Percentiles rank a stretch among this genome's conserved stretches.
phyloP scores from a whole-genome alignment of 345 rosid genomes.

The Eucalyptus cloeziana region DNA sequence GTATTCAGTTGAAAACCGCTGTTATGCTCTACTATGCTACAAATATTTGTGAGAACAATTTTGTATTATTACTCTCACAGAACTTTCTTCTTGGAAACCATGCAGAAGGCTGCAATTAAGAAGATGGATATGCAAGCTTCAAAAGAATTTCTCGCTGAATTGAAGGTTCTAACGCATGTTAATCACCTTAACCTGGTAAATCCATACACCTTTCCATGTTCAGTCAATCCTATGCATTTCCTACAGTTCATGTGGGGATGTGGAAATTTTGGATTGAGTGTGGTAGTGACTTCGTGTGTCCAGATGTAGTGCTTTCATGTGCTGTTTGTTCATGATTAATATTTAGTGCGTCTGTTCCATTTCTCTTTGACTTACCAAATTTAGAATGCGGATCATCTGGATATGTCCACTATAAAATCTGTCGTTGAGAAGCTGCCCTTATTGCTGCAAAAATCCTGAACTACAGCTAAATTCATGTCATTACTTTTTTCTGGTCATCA shows the following conservation, averaged over 20 bases:
- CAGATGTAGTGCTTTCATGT: not conserved
- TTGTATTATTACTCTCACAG: not conserved
- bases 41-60: not conserved
- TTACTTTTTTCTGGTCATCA: not conserved
- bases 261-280: not conserved
- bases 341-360: not conserved
- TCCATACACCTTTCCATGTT: not conserved
- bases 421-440: not conserved
- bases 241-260: not conserved
- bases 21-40: not conserved
- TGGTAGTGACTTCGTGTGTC: not conserved
- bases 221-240: not conserved
- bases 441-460: not conserved
- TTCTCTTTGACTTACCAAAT: not conserved
- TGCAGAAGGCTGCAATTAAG: constrained; percentile 97
- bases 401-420: not conserved
- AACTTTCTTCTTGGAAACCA: not conserved
- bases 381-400: not conserved
- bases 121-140: constrained; percentile 98
- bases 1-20: not conserved
- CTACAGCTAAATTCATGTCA: not conserved
- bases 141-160: constrained; percentile 83
- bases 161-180: constrained; percentile 82
- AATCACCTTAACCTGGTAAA: constrained; percentile 95
- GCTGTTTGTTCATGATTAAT: not conserved